phyloP scores from a whole-genome alignment of 352 stramenopile genomes.

The Globisporangium megalacanthum region DNA sequence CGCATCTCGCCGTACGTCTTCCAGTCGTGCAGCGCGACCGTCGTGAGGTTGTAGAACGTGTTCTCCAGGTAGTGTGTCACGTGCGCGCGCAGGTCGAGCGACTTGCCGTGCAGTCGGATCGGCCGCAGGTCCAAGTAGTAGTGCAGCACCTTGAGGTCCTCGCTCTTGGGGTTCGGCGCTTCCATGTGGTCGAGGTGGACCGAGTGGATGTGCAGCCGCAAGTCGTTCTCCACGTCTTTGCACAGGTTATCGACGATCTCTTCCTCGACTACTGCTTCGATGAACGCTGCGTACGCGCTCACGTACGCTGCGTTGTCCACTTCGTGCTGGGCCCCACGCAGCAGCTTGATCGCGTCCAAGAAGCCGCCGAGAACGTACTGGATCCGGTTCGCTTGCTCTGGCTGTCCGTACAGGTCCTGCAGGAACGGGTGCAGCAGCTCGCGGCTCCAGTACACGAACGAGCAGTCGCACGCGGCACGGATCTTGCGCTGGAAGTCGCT shows the following conservation, averaged over 20 bases:
- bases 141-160: constrained; percentile 77
- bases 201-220: constrained; percentile 88
- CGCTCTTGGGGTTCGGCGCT: constrained; percentile 78
- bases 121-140: constrained; percentile 84
- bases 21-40: constrained; percentile 93
- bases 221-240: constrained; percentile 92
- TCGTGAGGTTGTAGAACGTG: constrained; percentile 95
- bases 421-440: constrained; percentile 87
- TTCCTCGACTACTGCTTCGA: constrained; percentile 80
- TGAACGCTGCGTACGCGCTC: constrained; percentile 69
- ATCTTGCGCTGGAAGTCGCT: constrained; percentile 89
- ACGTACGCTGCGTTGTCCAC: constrained; percentile 61
- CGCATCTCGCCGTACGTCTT: constrained; percentile 94
- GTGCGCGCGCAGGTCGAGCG: constrained; percentile 75
- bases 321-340: constrained; percentile 77
- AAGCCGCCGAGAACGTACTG: constrained; percentile 82
- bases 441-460: constrained; percentile 92
- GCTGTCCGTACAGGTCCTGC: constrained; percentile 70
- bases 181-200: constrained; percentile 86
- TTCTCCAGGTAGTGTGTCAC: constrained; percentile 93
- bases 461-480: constrained; percentile 83
- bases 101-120: constrained; percentile 86
- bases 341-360: constrained; percentile 65
- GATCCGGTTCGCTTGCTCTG: constrained; percentile 77
- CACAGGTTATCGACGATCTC: constrained; percentile 88